Evolutionary conservation across 192 early-diverging fungal genomes (phyloP), one percentile per base, ranked within the genome.

Genomic region (Mortierella alpina): DNA sequence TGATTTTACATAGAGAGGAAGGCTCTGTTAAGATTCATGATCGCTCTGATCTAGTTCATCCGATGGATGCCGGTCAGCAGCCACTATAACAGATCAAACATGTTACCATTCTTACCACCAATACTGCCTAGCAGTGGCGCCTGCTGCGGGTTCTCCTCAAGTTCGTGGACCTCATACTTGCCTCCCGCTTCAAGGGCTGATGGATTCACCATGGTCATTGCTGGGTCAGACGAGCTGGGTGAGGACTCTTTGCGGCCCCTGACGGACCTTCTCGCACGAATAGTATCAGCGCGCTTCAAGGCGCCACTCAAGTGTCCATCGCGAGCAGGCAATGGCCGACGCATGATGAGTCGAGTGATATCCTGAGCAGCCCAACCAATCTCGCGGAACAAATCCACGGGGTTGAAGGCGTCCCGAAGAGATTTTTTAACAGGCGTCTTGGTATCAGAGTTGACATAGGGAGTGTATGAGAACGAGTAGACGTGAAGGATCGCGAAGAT

Each of bases 401-500:
- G 82, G 56, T 84, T 84, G 65, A 84, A 76, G 13, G 60, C 68
- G 45, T 84, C 82, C 5, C 70, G 63, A 39, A 84, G 63, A 6
- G 82, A 72, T 54, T 66, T 72, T n/a, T 71, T 23, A 23, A 79
- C 66, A 7, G 60, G 66, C 4, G 82, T 84, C 4, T 45, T 47
- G 2, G 40, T 56, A 8, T 53, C 53, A 7, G 42, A 6, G 20
- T 67, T 45, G 14, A 70, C 46, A 53, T 84, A 84, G 12, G 50
- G 59, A 12, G 7, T 17, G 46, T 84, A 84, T n/a, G 59, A 39
- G 70, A 84, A 84, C 10, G 83, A 80, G 54, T 65, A 70, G 39
- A 76, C 59, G 49, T 84, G 83, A 10, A 84, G 6, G 31, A 84
- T 72, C 9, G 83, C 63, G 72, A 84, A 84, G 66, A 77, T 45